Evolutionary conservation across 257 asterid genomes (phyloP).

Genomic region (Solanum gandarillasii): DNA sequence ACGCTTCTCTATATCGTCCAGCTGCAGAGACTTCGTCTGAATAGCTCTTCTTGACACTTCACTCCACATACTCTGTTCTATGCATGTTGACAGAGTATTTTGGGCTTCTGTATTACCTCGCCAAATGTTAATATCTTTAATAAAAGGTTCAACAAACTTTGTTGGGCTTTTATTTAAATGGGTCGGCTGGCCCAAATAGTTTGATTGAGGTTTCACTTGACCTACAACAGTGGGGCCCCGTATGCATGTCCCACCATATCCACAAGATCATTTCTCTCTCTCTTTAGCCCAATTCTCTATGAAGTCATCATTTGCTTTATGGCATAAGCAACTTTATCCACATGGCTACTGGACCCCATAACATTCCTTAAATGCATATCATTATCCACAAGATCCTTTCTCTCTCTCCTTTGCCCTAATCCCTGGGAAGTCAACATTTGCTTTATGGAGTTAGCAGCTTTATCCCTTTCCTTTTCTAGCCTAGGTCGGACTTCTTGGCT

Average conservation of each 20-base stretch:
- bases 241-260: neutral
- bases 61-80: neutral
- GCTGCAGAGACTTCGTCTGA: neutral
- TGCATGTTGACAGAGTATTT: neutral
- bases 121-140: neutral
- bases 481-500: neutral
- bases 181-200: neutral
- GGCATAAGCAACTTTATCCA: neutral
- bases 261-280: neutral
- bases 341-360: neutral
- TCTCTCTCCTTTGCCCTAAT: neutral
- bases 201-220: neutral
- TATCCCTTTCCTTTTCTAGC: neutral
- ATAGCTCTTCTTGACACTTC: neutral
- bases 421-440: neutral
- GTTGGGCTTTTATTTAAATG: neutral
- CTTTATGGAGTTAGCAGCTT: neutral
- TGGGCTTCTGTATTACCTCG: neutral
- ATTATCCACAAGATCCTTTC: neutral
- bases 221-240: neutral
- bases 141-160: neutral
- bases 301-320: neutral
- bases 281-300: neutral
- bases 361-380: neutral
- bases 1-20: neutral